phyloP scores from a whole-genome alignment of 2,329 filamentous ascomycete genomes.

The Tolypocladium cylindrosporum region DNA sequence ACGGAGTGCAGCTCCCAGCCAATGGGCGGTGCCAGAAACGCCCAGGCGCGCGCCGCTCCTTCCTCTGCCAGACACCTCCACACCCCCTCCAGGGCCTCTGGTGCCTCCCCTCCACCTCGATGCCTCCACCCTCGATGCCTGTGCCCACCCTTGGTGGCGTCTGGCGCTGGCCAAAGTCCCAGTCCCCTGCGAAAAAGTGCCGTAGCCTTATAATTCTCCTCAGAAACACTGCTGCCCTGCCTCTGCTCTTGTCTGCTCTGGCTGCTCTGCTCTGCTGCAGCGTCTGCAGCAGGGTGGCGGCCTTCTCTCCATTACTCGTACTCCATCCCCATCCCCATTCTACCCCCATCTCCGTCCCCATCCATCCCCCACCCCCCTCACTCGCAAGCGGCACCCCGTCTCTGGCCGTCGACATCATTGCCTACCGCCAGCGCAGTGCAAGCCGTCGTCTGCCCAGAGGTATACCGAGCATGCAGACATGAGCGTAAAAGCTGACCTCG shows the following conservation, averaged over 20 bases:
- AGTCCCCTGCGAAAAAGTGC: slow-evolving; percentile 18
- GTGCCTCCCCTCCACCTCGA: neutral
- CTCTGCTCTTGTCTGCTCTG: neutral
- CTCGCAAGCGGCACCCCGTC: neutral
- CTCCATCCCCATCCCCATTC: neutral
- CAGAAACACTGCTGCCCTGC: neutral
- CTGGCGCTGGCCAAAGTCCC: neutral
- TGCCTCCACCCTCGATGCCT: neutral
- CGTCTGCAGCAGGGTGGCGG: neutral
- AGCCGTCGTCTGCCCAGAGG: neutral
- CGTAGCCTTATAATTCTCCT: slow-evolving; percentile 14
- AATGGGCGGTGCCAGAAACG: neutral
- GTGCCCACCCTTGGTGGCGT: neutral
- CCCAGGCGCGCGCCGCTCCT: neutral
- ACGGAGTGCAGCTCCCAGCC: neutral
- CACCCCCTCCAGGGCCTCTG: neutral
- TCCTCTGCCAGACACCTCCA: neutral
- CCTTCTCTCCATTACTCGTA: neutral
- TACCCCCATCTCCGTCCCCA: neutral
- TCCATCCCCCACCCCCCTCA: neutral
- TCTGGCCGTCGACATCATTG: neutral
- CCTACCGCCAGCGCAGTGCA: no score
- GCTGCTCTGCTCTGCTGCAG: neutral
- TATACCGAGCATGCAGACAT: neutral
- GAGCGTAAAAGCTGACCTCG: neutral